Base-by-base conservation (phyloP, 768 basidiomycete genomes). In the Amanita molliuscula region DNA sequence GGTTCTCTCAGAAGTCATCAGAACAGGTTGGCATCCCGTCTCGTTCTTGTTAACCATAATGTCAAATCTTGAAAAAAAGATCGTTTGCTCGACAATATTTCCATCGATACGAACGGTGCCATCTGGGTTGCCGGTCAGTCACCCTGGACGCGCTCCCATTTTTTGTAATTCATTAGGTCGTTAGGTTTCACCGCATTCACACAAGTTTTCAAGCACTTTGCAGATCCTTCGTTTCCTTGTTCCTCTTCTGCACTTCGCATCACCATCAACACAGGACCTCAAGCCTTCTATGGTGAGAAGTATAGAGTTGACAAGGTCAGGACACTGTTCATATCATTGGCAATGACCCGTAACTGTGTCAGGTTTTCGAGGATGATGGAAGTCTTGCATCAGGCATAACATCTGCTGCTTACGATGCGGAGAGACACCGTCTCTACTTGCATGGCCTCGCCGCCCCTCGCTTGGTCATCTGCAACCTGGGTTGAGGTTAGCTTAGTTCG, bases 311-410 rank as follows among this genome's bases (percentile, higher is more conserved):
- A 79, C 47, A 82, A 76, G 71, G 82, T 79, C 59, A 9, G 59
- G 36, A 2, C 16, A 31, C 23, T 1, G 33, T 35, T 11, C 18
- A 9, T 15, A 9, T 41, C 6, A 20, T 31, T 38, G 23, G 1
- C 35, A 45, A 41, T 37, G 58, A 48, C 37, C 54, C 42, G 48
- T 38, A 38, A n/a, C 15, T 21, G 52, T 29, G 38, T 4, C 54
- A 85, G 81, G 68, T 77, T 8, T 85, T 88, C 51, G 80, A 85
- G 60, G 82, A 88, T 60, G 69, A 79, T 51, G 84, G 86, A 7
- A 64, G 59, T 3, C 44, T 82, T 21, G 74, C 76, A 9, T 76
- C 76, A 13, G 79, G 74, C 6, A 65, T 71, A 31, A 88, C 85
- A 1, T 67, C 74, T 1, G 81, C 65, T 2, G 79, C 68, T 13